phyloP scores from a whole-genome alignment of 2,329 filamentous ascomycete genomes.

The Xylariaceae sp. region DNA sequence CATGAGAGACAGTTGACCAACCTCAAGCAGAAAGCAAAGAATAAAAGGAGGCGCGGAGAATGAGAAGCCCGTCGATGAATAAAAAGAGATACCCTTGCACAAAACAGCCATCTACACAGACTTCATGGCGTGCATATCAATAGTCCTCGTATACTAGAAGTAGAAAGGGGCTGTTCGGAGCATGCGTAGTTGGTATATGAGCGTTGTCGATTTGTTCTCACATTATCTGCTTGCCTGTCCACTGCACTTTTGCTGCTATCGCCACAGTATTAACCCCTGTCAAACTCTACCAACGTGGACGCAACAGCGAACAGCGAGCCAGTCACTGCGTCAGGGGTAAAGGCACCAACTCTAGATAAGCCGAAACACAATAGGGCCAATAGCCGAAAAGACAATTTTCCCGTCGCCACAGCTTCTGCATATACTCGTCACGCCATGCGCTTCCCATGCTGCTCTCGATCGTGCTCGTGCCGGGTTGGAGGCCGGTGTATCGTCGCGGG shows the following conservation, averaged over 20 bases:
- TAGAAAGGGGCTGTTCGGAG: too few species aligned
- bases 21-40: constrained; percentile 69
- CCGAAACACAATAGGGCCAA: constrained; percentile 18
- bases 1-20: constrained; percentile 72
- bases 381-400: constrained; percentile 19
- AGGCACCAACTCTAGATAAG: constrained; percentile 15
- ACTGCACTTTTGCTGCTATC: constrained; percentile 8
- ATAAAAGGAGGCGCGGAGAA: constrained; percentile 35
- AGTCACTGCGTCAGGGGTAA: constrained; percentile 16
- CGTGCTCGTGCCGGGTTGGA: neutral
- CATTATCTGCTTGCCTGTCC: constrained; percentile 11
- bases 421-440: neutral
- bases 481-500: constrained; percentile 1
- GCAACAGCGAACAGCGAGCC: constrained; percentile 15
- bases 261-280: constrained; percentile 2
- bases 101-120: constrained; percentile 19
- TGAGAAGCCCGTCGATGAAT: constrained; percentile 16
- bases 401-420: constrained; percentile 9
- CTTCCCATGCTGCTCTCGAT: constrained; percentile 1
- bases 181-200: constrained; percentile 3
- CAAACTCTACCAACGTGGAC: constrained; percentile 5
- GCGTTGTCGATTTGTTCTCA: constrained; percentile 8
- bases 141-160: too few species aligned
- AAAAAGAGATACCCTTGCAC: constrained; percentile 17
- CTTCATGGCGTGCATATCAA: constrained; percentile 13